A percentile compares a stretch with the other conserved stretches of the same genome.
Evolutionary conservation across 2,329 filamentous ascomycete species (phyloP).

Genomic region (Botrytis galanthina): DNA sequence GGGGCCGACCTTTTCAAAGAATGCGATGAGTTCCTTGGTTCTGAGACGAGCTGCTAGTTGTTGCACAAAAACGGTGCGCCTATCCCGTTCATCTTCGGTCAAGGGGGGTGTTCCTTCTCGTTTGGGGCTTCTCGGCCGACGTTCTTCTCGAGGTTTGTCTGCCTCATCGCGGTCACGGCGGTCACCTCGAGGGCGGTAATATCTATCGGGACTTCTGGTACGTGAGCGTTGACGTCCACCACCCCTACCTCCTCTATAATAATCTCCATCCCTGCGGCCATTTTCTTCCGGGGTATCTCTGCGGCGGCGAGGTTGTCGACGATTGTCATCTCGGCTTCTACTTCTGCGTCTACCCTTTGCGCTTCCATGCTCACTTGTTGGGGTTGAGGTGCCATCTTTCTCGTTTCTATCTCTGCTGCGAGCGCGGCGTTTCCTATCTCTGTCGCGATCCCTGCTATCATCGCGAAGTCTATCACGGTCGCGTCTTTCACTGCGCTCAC

Average conservation of each 20-base stretch:
- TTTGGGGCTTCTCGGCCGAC: constrained; percentile 43
- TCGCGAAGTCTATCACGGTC: constrained; percentile 57
- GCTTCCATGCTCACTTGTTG: constrained; percentile 63
- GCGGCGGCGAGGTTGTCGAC: constrained; percentile 70
- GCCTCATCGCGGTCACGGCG: constrained; percentile 52
- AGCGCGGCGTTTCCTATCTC: constrained; percentile 46
- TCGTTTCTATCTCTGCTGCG: constrained; percentile 33
- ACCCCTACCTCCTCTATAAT: constrained; percentile 54
- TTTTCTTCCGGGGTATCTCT: constrained; percentile 52
- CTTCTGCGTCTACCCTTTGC: constrained; percentile 80
- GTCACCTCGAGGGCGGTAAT: constrained; percentile 51
- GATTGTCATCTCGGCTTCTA: constrained; percentile 73
- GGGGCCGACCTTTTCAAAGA: constrained; percentile 92
- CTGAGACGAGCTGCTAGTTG: constrained; percentile 92
- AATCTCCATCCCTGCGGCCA: constrained; percentile 59
- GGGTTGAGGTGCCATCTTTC: constrained; percentile 61
- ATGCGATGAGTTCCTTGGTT: constrained; percentile 87
- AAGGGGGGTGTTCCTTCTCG: constrained; percentile 64
- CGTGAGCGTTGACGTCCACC: constrained; percentile 63
- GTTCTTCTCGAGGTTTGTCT: constrained; percentile 46
- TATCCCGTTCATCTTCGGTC: constrained; percentile 94
- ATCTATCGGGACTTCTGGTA: constrained; percentile 67
- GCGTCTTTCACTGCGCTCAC: constrained; percentile 51
- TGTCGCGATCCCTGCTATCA: constrained; percentile 54
- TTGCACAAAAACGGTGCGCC: constrained; percentile 96